phyloP scores from a whole-genome alignment of 2,329 filamentous ascomycete species.

The Coniochaeta ligniaria region DNA sequence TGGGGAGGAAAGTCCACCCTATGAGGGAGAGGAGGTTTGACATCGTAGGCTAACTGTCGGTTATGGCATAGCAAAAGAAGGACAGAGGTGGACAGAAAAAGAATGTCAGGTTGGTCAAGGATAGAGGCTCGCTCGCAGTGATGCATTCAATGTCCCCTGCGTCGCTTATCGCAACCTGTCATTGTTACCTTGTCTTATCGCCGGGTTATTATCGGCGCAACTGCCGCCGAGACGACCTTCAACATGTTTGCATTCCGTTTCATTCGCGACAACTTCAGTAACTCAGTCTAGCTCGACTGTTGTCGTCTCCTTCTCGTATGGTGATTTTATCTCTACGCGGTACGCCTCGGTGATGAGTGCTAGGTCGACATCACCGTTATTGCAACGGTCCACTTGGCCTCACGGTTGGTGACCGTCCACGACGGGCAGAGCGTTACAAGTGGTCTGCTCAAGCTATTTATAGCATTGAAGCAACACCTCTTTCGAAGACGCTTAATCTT shows the following conservation, averaged over 20 bases:
- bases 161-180: neutral
- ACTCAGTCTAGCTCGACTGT: neutral
- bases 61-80: neutral
- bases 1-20: slow-evolving; percentile 51
- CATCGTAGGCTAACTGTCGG: slow-evolving; percentile 27
- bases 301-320: neutral
- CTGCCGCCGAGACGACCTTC: neutral
- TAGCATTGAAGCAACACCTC: too few species aligned
- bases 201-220: neutral
- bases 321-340: neutral
- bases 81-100: neutral
- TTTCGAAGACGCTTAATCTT: too few species aligned
- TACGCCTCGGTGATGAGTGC: neutral
- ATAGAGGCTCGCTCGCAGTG: neutral
- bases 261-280: too few species aligned
- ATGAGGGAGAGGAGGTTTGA: slow-evolving; percentile 44
- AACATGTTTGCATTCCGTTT: too few species aligned
- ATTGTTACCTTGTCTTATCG: neutral
- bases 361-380: neutral
- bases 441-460: too few species aligned
- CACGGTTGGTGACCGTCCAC: neutral
- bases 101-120: neutral
- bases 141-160: neutral
- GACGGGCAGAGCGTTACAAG: neutral
- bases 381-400: neutral